Percentiles rank a stretch among this genome's conserved stretches.
Conservation (phyloP, 2,329 filamentous ascomycete genomes). For the Pseudophaeomoniella oleicola region DNA sequence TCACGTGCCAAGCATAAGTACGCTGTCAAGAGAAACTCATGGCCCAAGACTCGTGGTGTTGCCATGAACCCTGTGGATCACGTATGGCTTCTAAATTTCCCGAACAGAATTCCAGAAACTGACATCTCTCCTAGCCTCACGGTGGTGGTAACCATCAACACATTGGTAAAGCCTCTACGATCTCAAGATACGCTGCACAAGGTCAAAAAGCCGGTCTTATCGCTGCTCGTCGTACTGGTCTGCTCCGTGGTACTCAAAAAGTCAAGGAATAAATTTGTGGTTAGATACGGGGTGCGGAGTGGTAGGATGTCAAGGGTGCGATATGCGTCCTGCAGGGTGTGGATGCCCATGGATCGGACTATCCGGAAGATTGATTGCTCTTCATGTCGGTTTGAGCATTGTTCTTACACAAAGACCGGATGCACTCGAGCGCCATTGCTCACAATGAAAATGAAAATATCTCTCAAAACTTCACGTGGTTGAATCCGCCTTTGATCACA, state of each 20-base stretch:
- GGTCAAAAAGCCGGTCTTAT: slow-evolving; percentile 99
- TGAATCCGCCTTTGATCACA: too few species aligned
- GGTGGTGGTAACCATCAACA: slow-evolving; percentile 99
- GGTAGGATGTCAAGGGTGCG: not conserved
- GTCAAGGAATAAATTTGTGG: slow-evolving; percentile 72
- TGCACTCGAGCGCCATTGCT: too few species aligned
- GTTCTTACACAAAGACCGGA: not conserved
- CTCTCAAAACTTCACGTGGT: too few species aligned
- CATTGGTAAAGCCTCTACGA: slow-evolving; percentile 99
- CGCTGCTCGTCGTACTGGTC: slow-evolving; percentile 97
- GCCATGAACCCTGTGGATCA: slow-evolving; percentile 99
- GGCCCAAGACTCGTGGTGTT: slow-evolving; percentile 99
- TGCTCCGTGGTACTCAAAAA: slow-evolving; percentile 99
- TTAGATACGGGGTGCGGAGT: not conserved
- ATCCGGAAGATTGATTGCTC: not conserved
- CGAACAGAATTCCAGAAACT: not conserved
- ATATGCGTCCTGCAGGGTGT: not conserved
- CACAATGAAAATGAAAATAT: too few species aligned
- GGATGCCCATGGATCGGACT: not conserved
- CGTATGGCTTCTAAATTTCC: slow-evolving; percentile 32
- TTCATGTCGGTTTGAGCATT: not conserved
- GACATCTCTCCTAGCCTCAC: slow-evolving; percentile 45
- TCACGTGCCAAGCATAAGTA: slow-evolving; percentile 99
- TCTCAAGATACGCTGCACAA: slow-evolving; percentile 91
- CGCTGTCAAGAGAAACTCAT: slow-evolving; percentile 99